Base-by-base conservation (phyloP, 129 eudicot species). In the Tagetes erecta region DNA sequence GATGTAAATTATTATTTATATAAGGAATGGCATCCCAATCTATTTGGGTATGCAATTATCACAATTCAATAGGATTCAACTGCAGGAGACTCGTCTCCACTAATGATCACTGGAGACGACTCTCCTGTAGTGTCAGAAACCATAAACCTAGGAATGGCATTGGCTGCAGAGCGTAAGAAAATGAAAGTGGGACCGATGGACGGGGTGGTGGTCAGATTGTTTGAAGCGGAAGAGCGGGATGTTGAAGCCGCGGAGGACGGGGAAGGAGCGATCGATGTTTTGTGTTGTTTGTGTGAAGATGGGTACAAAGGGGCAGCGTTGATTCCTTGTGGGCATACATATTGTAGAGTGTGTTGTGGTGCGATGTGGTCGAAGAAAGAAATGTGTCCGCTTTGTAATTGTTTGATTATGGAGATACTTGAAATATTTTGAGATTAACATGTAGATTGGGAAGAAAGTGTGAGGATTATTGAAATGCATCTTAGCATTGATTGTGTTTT, bases 261-360 rank as follows among this genome's bases (percentile, higher is more conserved):
- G 33, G 69, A 30, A 1, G 75, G 30, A 14, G 78, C 72, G 53
- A 42, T 68, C 45, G 80, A 73, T 51, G 37, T 1, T 0, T 2
- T 77, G 85, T 86, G 90, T 51, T 83, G 87, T 80, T 71, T 77
- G 81, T 86, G 90, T 71, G 80, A 72, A 52, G 87, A 78, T 64
- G 83, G 90, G 68, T 67, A 68, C 35, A 86, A 86, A 67, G 87
- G 82, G 5, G 85, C 87, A 38, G 87, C 90, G 67, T 31, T 86
- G 55, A 86, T 86, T 64, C 87, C 90, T 8, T 86, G 90, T 56
- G 90, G 90, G 62, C 90, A 86, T 27, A 86, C 90, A 8, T 86
- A 76, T 80, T 86, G 90, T 59, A 83, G 82, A 72, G 83, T 77
- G 73, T 86, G 90, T 57, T 80, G 85, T 20, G 57, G 83, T 65